Evolutionary conservation across 2,329 filamentous ascomycete genomes (phyloP).

Genomic region (Byssochlamys sp.): DNA sequence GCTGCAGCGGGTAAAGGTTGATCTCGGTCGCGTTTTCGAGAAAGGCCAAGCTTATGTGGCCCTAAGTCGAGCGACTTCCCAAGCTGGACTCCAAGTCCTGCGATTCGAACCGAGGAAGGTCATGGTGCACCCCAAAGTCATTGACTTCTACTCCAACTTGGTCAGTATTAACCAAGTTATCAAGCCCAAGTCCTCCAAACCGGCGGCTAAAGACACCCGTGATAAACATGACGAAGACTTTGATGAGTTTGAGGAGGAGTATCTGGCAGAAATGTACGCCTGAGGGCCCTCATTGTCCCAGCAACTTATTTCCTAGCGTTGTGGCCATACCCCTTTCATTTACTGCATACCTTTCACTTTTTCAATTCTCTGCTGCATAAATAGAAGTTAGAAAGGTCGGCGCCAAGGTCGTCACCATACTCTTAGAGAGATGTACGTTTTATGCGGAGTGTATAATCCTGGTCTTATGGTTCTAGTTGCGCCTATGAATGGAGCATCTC

Average conservation of each 20-base stretch:
- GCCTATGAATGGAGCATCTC: neutral
- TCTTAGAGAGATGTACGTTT: neutral
- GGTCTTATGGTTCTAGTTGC: neutral
- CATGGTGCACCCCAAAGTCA: constrained; percentile 82
- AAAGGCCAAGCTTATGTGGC: constrained; percentile 97
- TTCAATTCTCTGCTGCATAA: neutral
- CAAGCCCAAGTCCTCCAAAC: constrained; percentile 22
- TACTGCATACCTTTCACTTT: neutral
- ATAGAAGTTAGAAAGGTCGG: neutral
- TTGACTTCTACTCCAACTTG: constrained; percentile 74
- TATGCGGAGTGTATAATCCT: neutral
- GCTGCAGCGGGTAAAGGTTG: constrained; percentile 84
- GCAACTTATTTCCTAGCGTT: neutral
- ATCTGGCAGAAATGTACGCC: constrained; percentile 9
- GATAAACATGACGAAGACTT: constrained; percentile 16
- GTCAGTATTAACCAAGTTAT: constrained; percentile 57
- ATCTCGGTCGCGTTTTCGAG: constrained; percentile 84
- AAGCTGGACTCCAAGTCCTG: constrained; percentile 76
- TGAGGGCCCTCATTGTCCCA: neutral
- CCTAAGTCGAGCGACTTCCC: constrained; percentile 79
- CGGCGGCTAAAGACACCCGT: constrained; percentile 11
- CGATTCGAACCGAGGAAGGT: constrained; percentile 85
- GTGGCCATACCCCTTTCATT: neutral
- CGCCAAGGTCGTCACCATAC: neutral
- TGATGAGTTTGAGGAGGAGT: constrained; percentile 41